Conservation (phyloP, 768 basidiomycete species). For the Phaffia australis region DNA sequence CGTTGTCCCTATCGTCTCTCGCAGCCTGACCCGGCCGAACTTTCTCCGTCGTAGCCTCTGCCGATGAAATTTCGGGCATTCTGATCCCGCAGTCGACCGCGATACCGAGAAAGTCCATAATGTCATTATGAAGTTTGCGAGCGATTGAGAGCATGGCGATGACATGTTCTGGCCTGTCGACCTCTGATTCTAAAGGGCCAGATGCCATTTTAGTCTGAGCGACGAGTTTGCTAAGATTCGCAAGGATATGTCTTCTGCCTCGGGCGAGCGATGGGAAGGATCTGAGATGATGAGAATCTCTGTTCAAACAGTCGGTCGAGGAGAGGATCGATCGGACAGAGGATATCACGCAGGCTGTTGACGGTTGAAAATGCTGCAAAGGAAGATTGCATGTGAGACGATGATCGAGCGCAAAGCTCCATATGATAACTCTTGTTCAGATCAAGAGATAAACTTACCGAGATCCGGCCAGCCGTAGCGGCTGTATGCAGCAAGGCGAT, state of each 20-base stretch:
- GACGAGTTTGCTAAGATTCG: slow-evolving; percentile 69
- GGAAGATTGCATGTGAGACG: background rate
- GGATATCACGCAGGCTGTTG: slow-evolving; percentile 87
- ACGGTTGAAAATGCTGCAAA: slow-evolving; percentile 68
- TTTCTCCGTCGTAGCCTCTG: background rate
- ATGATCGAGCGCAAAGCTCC: background rate
- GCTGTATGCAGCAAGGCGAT: slow-evolving; percentile 76
- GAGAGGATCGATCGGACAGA: slow-evolving; percentile 79
- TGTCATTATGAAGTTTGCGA: slow-evolving; percentile 66
- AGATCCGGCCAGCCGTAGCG: slow-evolving; percentile 40
- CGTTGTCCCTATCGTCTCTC: background rate
- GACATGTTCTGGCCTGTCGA: slow-evolving; percentile 49
- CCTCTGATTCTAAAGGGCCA: slow-evolving; percentile 32
- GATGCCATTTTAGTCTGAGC: slow-evolving; percentile 32
- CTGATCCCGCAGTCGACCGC: slow-evolving; percentile 39
- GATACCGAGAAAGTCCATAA: slow-evolving; percentile 57
- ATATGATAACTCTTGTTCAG: background rate
- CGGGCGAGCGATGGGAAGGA: slow-evolving; percentile 55
- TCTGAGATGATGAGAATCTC: slow-evolving; percentile 64
- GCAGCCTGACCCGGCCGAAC: background rate
- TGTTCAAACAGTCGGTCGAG: slow-evolving; percentile 68
- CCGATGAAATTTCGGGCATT: slow-evolving; percentile 28
- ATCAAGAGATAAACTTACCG: slow-evolving; percentile 5
- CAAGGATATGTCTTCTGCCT: slow-evolving; percentile 71
- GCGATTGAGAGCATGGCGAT: slow-evolving; percentile 70